phyloP scores from a whole-genome alignment of 495 filamentous ascomycete species.

The Hypoxylon rickii region DNA sequence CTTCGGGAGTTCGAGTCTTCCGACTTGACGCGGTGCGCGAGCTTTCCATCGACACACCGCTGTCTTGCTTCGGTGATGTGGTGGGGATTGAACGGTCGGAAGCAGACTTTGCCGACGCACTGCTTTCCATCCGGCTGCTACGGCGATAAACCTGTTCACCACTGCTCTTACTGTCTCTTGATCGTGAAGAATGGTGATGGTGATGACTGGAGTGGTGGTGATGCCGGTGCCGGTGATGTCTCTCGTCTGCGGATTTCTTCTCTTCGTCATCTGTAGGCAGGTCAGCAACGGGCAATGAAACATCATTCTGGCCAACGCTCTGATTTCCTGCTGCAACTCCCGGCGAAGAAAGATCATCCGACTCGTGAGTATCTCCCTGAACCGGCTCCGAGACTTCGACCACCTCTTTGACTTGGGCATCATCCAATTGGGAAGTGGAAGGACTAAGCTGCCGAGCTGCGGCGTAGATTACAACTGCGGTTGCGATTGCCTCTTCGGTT shows the following conservation, averaged over 20 bases:
- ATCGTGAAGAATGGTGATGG: slow-evolving; percentile 21
- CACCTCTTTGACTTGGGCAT: slow-evolving; percentile 19
- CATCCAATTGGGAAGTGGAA: slow-evolving; percentile 26
- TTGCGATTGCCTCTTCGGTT: slow-evolving; percentile 51
- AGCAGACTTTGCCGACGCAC: slow-evolving; percentile 36
- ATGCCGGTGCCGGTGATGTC: slow-evolving; percentile 42
- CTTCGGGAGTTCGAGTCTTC: slow-evolving; percentile 47
- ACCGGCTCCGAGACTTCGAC: slow-evolving; percentile 13
- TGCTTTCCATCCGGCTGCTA: slow-evolving; percentile 41
- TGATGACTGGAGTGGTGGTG: slow-evolving; percentile 28
- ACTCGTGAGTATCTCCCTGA: slow-evolving; percentile 26
- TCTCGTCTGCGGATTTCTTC: slow-evolving; percentile 42
- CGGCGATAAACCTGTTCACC: slow-evolving; percentile 36
- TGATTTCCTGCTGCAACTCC: slow-evolving; percentile 28
- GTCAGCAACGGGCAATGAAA: slow-evolving; percentile 50
- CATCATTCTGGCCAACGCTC: slow-evolving; percentile 33
- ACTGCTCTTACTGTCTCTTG: slow-evolving; percentile 39
- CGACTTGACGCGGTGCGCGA: slow-evolving; percentile 36
- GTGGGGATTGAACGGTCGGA: slow-evolving; percentile 42
- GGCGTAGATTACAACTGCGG: slow-evolving; percentile 54
- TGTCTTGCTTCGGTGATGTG: slow-evolving; percentile 37
- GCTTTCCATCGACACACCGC: slow-evolving; percentile 39
- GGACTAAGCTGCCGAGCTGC: slow-evolving; percentile 46
- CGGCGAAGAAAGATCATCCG: slow-evolving; percentile 23
- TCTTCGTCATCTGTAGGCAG: slow-evolving; percentile 51